These are phyloP conservation scores for Nepenthes mirabilis DNA, from an alignment of 148 eudicot species.

Conservation along the genomic window DNA sequence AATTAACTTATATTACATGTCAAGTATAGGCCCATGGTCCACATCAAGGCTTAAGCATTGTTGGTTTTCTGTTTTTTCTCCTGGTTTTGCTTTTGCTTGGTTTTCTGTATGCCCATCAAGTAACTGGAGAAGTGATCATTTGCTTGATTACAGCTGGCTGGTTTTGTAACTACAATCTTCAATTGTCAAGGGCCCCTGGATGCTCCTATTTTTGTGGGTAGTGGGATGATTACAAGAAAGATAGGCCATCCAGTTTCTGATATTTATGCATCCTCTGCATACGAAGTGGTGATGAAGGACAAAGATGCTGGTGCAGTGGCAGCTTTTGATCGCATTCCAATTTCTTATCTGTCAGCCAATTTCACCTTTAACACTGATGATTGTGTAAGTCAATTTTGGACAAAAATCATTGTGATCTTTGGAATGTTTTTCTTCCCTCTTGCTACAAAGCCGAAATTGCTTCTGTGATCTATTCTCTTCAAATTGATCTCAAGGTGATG, in stretches of 20 bases:
- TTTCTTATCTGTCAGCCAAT: conserved; percentile 90
- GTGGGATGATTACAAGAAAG: conserved; percentile 91
- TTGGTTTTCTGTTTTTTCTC: too few species aligned
- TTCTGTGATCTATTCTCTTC: neutral
- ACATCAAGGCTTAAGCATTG: too few species aligned
- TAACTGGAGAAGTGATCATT: too few species aligned
- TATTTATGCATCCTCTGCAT: conserved; percentile 50
- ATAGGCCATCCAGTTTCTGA: conserved; percentile 44
- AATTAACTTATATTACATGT: too few species aligned
- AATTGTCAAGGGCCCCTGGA: conserved; percentile 98
- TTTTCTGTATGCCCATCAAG: too few species aligned
- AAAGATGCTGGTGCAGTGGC: conserved; percentile 99
- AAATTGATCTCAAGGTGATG: too few species aligned
- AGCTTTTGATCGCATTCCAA: conserved; percentile 75
- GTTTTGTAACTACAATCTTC: conserved; percentile 86
- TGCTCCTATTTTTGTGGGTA: conserved; percentile 95
- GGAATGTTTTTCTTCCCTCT: neutral
- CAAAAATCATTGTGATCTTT: neutral
- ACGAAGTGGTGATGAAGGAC: conserved; percentile 68
- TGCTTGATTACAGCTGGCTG: conserved; percentile 58
- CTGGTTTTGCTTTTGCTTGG: too few species aligned
- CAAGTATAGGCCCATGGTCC: too few species aligned
- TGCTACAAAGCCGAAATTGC: neutral
- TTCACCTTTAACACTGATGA: conserved; percentile 94
- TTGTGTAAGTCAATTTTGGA: conserved; percentile 53